Evolutionary conservation across 495 filamentous ascomycete species (phyloP).

Genomic region (Penicillium longicatenatum): DNA sequence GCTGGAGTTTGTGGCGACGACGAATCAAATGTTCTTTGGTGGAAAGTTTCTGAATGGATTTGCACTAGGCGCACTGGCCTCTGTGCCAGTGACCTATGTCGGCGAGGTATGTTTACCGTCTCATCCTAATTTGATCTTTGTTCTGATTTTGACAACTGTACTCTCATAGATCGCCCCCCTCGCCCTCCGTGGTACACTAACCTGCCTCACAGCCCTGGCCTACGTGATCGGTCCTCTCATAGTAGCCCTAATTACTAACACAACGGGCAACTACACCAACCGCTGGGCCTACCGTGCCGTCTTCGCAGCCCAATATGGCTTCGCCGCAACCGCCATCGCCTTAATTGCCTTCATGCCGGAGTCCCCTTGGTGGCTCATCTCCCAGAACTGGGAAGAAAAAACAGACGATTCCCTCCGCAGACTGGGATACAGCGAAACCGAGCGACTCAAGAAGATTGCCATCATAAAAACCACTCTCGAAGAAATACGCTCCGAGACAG

Average conservation of each 20-base stretch:
- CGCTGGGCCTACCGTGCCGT: constrained; percentile 37
- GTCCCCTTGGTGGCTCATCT: constrained; percentile 27
- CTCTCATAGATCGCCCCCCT: constrained; percentile 23
- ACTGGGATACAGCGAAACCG: constrained; percentile 14
- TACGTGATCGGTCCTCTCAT: constrained; percentile 32
- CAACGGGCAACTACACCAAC: constrained; percentile 18
- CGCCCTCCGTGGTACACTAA: constrained; percentile 32
- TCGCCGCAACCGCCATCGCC: constrained; percentile 19
- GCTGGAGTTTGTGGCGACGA: constrained; percentile 30
- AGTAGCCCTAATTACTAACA: constrained; percentile 31
- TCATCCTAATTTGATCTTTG: background rate
- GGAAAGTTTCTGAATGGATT: constrained; percentile 38
- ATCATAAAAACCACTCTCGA: constrained; percentile 21
- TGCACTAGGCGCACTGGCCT: constrained; percentile 24
- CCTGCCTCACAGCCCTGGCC: constrained; percentile 23
- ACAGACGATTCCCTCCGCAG: constrained; percentile 11
- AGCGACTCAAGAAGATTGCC: constrained; percentile 14
- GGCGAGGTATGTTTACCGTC: constrained; percentile 22
- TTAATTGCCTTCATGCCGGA: constrained; percentile 24
- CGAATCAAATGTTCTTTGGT: constrained; percentile 32
- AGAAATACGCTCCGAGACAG: constrained; percentile 31
- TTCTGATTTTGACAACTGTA: background rate
- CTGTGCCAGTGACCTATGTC: constrained; percentile 30
- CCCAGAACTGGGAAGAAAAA: constrained; percentile 13
- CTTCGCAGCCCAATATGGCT: constrained; percentile 32